These are phyloP conservation scores for Cordyceps militaris DNA, from an alignment of 2,329 filamentous ascomycete species.

Conservation along the genomic window DNA sequence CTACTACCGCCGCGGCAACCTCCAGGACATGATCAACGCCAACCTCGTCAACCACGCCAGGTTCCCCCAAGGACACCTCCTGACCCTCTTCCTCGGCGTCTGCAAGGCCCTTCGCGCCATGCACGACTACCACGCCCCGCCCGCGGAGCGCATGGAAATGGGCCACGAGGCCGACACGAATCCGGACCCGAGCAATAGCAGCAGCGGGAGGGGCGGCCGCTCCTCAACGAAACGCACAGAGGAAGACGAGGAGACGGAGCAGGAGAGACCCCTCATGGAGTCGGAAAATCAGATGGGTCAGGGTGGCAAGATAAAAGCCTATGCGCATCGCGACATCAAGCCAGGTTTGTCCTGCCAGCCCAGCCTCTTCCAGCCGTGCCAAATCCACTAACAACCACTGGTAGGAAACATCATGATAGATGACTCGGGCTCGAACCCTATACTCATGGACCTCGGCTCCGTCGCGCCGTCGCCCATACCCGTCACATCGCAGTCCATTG, in stretches of 20 bases:
- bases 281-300: constrained; percentile 60
- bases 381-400: not conserved
- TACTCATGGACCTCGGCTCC: constrained; percentile 96
- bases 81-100: constrained; percentile 87
- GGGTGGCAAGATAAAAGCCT: constrained; percentile 66
- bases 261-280: constrained; percentile 78
- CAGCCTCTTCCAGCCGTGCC: not conserved
- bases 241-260: constrained; percentile 63
- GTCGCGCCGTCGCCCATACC: constrained; percentile 79
- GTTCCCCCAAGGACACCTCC: constrained; percentile 81
- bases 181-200: constrained; percentile 30
- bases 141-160: constrained; percentile 47
- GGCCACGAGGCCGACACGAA: constrained; percentile 35
- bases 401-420: constrained; percentile 95
- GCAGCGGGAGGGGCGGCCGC: not conserved
- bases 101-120: constrained; percentile 82
- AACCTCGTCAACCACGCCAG: constrained; percentile 91
- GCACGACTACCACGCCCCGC: constrained; percentile 67
- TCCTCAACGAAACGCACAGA: constrained; percentile 38
- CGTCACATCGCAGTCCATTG: constrained; percentile 83
- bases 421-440: constrained; percentile 78
- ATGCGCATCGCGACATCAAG: constrained; percentile 95
- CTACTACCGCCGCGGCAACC: constrained; percentile 89
- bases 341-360: constrained; percentile 54
- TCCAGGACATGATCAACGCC: constrained; percentile 97